Conservation (phyloP, 148 eudicot genomes). For the Silene latifolia region DNA sequence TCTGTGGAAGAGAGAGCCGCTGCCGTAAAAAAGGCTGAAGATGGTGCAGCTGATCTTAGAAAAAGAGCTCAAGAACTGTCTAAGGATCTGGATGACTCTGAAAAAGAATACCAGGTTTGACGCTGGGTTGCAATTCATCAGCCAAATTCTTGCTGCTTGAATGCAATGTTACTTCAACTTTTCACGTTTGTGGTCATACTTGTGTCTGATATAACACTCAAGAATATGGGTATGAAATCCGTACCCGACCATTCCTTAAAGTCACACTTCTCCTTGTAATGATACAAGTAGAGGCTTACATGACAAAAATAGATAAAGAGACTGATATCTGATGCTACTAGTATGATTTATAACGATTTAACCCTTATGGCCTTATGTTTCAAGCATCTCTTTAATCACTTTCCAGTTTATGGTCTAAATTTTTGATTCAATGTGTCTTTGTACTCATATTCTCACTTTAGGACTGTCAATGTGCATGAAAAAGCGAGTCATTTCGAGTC, state of each 20-base stretch:
- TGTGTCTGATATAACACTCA: not conserved
- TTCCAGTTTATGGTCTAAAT: not conserved
- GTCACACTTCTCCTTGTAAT: not conserved
- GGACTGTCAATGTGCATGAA: not conserved
- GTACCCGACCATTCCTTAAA: not conserved
- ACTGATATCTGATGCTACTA: too few species aligned
- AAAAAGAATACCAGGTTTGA: conserved; percentile 83
- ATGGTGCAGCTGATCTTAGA: conserved; percentile 84
- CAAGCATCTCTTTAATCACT: not conserved
- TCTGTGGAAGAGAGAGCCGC: conserved; percentile 62
- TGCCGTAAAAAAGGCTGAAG: conserved; percentile 81
- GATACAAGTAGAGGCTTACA: not conserved
- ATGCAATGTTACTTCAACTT: not conserved
- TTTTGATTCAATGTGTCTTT: not conserved
- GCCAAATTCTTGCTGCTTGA: not conserved
- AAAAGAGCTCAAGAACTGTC: conserved; percentile 58
- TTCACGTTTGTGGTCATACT: not conserved
- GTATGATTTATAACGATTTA: not conserved
- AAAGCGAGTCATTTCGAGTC: not conserved
- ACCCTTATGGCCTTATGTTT: not conserved
- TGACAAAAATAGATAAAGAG: not conserved
- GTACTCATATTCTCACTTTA: not conserved
- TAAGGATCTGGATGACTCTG: conserved; percentile 61
- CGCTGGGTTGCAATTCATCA: not conserved
- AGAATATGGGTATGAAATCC: not conserved